Conservation (phyloP, 176 grass and related monocot species). For the Canna indica region DNA sequence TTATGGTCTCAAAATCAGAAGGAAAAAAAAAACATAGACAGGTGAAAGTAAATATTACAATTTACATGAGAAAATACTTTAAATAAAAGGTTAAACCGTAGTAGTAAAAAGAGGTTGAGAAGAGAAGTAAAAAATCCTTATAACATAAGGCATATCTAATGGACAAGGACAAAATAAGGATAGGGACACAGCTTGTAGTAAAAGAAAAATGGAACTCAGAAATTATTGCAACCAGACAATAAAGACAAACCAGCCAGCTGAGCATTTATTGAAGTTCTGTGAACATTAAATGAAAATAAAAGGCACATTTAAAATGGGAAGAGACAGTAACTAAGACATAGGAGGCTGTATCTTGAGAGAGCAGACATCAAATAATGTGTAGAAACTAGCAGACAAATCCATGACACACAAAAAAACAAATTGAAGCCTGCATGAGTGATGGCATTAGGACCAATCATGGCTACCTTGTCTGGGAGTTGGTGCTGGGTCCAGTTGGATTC, state of each 20-base stretch:
- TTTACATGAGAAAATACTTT: constrained; percentile 8
- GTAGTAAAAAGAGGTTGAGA: neutral
- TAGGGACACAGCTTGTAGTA: neutral
- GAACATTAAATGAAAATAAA: neutral
- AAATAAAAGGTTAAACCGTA: neutral
- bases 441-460: constrained; percentile 3
- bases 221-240: neutral
- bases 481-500: constrained; percentile 7
- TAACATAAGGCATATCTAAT: neutral
- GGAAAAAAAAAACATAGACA: neutral
- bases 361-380: neutral
- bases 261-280: constrained; percentile 1
- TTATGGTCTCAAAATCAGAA: too few species aligned
- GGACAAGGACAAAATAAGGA: neutral
- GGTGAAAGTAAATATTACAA: neutral
- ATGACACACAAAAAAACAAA: neutral
- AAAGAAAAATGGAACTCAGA: constrained; percentile 4
- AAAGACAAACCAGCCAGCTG: neutral
- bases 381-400: neutral
- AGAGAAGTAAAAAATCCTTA: neutral
- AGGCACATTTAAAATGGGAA: neutral
- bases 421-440: constrained; percentile 6
- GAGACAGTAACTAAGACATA: neutral
- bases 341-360: neutral
- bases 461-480: constrained; percentile 24